These are phyloP conservation scores for Chrysosporium queenslandicum DNA, from an alignment of 2,329 filamentous ascomycete species.

Conservation along the genomic window DNA sequence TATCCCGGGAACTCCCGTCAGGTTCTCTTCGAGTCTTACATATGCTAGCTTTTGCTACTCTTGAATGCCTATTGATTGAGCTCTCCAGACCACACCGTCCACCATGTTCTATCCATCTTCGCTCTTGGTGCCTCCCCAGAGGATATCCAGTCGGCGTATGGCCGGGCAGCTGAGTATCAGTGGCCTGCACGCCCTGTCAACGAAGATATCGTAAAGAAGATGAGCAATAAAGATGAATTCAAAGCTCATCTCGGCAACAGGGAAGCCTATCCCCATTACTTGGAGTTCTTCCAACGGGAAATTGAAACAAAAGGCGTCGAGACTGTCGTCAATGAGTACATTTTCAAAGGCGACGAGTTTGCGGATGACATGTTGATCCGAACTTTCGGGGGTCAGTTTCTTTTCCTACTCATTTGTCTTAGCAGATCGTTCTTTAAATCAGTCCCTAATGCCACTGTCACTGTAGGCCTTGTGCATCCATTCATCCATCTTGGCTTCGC, in stretches of 20 bases:
- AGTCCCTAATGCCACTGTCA: background rate
- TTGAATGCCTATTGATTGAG: background rate
- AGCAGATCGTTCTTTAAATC: background rate
- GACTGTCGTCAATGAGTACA: conserved; percentile 52
- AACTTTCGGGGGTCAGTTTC: conserved; percentile 50
- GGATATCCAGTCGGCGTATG: conserved; percentile 54
- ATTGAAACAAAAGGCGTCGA: conserved; percentile 57
- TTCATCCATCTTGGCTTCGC: conserved; percentile 79
- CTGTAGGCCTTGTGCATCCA: conserved; percentile 60
- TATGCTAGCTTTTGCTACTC: too few relatives aligned
- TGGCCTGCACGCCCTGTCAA: conserved; percentile 42
- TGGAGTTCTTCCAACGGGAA: conserved; percentile 65
- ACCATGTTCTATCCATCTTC: conserved; percentile 67
- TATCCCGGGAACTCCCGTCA: background rate
- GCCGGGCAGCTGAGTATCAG: conserved; percentile 58
- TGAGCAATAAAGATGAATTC: conserved; percentile 50
- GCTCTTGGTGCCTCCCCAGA: conserved; percentile 57
- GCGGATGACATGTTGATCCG: conserved; percentile 60
- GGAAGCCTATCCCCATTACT: conserved; percentile 60
- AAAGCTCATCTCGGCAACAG: conserved; percentile 53
- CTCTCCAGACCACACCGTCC: conserved; percentile 58
- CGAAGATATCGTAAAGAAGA: conserved; percentile 43
- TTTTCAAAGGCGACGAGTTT: conserved; percentile 56
- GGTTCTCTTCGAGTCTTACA: background rate
- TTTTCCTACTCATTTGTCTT: background rate